Conservation (phyloP, 1,284 basidiomycete species). For the Neolentinus lepideus region DNA sequence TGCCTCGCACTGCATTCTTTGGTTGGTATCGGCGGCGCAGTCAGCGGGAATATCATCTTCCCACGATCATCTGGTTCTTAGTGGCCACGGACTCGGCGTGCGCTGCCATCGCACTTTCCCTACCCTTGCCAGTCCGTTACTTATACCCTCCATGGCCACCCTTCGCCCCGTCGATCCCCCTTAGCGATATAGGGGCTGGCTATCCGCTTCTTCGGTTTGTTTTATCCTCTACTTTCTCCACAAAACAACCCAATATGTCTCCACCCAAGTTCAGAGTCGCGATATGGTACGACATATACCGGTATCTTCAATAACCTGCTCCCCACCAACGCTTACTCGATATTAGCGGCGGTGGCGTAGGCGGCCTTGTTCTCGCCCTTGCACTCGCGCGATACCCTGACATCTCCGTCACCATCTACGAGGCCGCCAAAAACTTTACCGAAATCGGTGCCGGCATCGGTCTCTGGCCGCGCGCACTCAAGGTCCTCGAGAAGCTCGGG, state of each 20-base stretch:
- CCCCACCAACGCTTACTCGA: not conserved
- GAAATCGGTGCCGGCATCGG: constrained; percentile 30
- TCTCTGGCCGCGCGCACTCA: constrained; percentile 27
- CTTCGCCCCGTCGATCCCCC: not conserved
- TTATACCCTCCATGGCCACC: not conserved
- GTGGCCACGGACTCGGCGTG: not conserved
- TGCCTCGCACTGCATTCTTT: not conserved
- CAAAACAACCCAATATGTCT: not conserved
- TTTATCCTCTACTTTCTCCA: not conserved
- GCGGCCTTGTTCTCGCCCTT: constrained; percentile 29
- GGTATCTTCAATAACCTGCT: not conserved
- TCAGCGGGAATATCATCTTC: not conserved
- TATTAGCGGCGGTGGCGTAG: constrained; percentile 29
- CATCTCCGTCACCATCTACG: constrained; percentile 31
- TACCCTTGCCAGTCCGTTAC: not conserved
- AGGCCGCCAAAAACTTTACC: constrained; percentile 24
- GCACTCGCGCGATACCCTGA: constrained; percentile 24
- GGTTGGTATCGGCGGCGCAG: not conserved
- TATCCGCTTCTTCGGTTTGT: no score
- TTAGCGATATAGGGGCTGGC: not conserved
- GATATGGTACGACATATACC: not conserved
- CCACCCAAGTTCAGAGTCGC: not conserved
- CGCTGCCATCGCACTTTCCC: constrained; percentile 1
- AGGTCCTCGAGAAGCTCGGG: constrained; percentile 22
- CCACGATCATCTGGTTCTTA: not conserved